phyloP scores from a whole-genome alignment of 371 early-diverging fungal species.

The Nematocida major region DNA sequence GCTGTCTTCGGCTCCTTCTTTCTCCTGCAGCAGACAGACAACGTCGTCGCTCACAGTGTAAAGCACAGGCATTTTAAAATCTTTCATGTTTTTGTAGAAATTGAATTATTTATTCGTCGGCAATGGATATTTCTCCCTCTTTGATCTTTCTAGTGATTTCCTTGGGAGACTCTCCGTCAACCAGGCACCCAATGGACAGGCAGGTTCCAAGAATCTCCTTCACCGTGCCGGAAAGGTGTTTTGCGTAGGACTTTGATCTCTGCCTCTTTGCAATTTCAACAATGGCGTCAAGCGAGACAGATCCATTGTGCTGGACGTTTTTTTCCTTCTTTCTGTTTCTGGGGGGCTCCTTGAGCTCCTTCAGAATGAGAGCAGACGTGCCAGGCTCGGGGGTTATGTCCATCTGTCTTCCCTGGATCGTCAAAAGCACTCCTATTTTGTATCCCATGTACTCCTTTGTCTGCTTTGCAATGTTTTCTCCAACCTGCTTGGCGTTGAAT shows the following conservation, averaged over 20 bases:
- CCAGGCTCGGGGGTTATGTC: slow-evolving; percentile 88
- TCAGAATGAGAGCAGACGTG: slow-evolving; percentile 90
- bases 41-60: neutral
- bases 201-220: slow-evolving; percentile 94
- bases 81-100: slow-evolving; percentile 24
- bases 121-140: slow-evolving; percentile 76
- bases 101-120: slow-evolving; percentile 66
- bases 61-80: neutral
- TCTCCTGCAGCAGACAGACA: neutral
- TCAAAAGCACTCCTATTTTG: slow-evolving; percentile 88
- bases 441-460: slow-evolving; percentile 96
- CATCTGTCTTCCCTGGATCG: slow-evolving; percentile 98
- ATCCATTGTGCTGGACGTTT: slow-evolving; percentile 70
- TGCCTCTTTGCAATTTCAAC: slow-evolving; percentile 84
- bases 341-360: slow-evolving; percentile 93
- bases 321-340: slow-evolving; percentile 99
- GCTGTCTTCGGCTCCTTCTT: neutral
- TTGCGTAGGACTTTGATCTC: slow-evolving; percentile 84
- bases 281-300: slow-evolving; percentile 69
- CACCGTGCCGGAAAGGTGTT: slow-evolving; percentile 79
- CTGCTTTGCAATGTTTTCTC: slow-evolving; percentile 98
- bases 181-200: slow-evolving; percentile 87
- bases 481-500: slow-evolving; percentile 97
- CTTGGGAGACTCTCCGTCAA: slow-evolving; percentile 79
- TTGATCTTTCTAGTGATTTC: slow-evolving; percentile 71